Evolutionary conservation across 2,329 filamentous ascomycete genomes (phyloP).

Genomic region (Fusarium coffeatum): DNA sequence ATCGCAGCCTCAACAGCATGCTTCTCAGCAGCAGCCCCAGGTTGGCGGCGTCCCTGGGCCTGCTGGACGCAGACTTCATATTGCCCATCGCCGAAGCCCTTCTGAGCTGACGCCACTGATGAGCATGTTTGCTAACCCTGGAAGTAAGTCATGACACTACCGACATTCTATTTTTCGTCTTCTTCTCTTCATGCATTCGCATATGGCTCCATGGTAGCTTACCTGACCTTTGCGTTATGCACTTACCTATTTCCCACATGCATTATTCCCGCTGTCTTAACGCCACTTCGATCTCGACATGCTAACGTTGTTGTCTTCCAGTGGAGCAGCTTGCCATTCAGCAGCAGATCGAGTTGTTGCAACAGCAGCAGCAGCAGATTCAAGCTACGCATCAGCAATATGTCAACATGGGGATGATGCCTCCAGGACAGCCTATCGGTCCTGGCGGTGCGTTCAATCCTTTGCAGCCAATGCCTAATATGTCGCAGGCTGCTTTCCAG

Average conservation of each 20-base stretch:
- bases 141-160: slow-evolving; percentile 64
- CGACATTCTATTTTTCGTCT: slow-evolving; percentile 1
- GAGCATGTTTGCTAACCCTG: slow-evolving; percentile 82
- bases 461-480: slow-evolving; percentile 82
- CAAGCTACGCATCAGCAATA: slow-evolving; percentile 97
- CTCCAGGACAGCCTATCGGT: slow-evolving; percentile 80
- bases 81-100: slow-evolving; percentile 95
- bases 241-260: not conserved
- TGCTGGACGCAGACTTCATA: slow-evolving; percentile 90
- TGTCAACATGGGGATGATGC: slow-evolving; percentile 96
- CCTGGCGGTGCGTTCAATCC: slow-evolving; percentile 79
- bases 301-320: slow-evolving; percentile 54
- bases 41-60: slow-evolving; percentile 75
- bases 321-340: slow-evolving; percentile 98
- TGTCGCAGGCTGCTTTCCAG: slow-evolving; percentile 87
- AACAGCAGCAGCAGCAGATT: slow-evolving; percentile 98
- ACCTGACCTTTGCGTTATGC: not conserved
- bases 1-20: slow-evolving; percentile 66
- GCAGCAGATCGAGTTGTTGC: slow-evolving; percentile 96
- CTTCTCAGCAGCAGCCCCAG: slow-evolving; percentile 60
- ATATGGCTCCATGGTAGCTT: slow-evolving; percentile 14
- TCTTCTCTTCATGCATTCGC: not conserved
- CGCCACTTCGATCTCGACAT: not conserved
- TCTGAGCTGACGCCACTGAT: slow-evolving; percentile 97
- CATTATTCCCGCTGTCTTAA: not conserved